Conservation (phyloP, 768 basidiomycete genomes). For the Leccinum truebloodii region DNA sequence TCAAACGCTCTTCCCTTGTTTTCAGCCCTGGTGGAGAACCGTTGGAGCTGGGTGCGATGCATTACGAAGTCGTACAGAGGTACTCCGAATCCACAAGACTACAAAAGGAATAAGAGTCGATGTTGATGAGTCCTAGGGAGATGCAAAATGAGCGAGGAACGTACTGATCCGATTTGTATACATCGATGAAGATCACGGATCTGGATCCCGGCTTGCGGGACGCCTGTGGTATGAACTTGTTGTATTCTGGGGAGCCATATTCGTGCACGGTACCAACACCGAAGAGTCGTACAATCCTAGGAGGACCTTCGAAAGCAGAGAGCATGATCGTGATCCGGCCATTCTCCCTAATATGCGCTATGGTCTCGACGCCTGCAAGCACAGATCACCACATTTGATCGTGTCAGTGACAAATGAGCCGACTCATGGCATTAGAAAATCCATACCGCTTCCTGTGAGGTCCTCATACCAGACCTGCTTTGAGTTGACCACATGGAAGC, state of each 20-base stretch:
- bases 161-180: constrained; percentile 54
- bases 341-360: constrained; percentile 64
- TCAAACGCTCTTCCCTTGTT: constrained; percentile 34
- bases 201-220: constrained; percentile 59
- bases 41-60: constrained; percentile 54
- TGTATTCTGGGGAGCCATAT: constrained; percentile 62
- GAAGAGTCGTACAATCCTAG: constrained; percentile 57
- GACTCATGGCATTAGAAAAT: not conserved
- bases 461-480: constrained; percentile 74
- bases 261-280: constrained; percentile 65
- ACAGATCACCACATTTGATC: not conserved
- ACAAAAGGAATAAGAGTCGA: not conserved
- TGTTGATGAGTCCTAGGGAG: not conserved
- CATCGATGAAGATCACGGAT: constrained; percentile 57
- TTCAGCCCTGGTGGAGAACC: constrained; percentile 44
- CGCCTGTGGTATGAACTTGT: constrained; percentile 47
- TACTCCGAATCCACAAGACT: constrained; percentile 71
- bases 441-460: constrained; percentile 62
- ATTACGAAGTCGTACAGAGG: constrained; percentile 60
- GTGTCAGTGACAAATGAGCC: not conserved
- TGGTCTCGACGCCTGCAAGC: constrained; percentile 54
- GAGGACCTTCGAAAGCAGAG: constrained; percentile 61
- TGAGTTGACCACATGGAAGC: constrained; percentile 58
- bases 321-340: constrained; percentile 65
- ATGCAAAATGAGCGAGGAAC: constrained; percentile 5